Evolutionary conservation across 139 green algal genomes (phyloP), one percentile per base, ranked within the genome.

Genomic region (Chlamydomonas eustigma): DNA sequence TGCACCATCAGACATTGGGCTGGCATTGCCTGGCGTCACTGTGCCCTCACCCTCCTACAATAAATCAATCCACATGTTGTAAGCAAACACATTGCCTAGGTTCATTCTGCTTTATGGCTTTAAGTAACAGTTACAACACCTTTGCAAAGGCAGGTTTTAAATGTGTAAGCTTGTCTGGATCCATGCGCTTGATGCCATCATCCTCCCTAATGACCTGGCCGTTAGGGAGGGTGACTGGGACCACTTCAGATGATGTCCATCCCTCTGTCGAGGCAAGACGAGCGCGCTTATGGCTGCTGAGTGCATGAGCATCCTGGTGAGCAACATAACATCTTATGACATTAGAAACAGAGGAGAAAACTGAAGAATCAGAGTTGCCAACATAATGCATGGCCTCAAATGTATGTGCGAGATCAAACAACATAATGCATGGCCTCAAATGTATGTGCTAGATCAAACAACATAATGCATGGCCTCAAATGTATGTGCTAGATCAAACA

Each of bases 21-120:
- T 96, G 0, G 91, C 80, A 73, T 98, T 98, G 51, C 92, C 94
- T 1, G 94, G 91, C 8, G 93, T 96, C 12, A 95, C 85, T 1
- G 83, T 90, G 24, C 90, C 91, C 44, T 12, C 12, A 58, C 44
- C 44, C 12, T 58, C 44, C 44, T 58, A n/a, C n/a, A n/a, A n/a
- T n/a, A n/a, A n/a, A n/a, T n/a, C n/a, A n/a, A n/a, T n/a, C n/a
- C n/a, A n/a, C n/a, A n/a, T n/a, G n/a, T n/a, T n/a, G n/a, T n/a
- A n/a, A n/a, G n/a, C n/a, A n/a, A n/a, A n/a, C n/a, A n/a, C n/a
- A n/a, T n/a, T n/a, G n/a, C n/a, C n/a, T n/a, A n/a, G n/a, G n/a
- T n/a, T n/a, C n/a, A n/a, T n/a, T n/a, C n/a, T n/a, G n/a, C n/a
- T n/a, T n/a, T n/a, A n/a, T n/a, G n/a, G n/a, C n/a, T n/a, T n/a